Evolutionary conservation across 2,329 filamentous ascomycete species (phyloP).

Genomic region (Xylariaceae sp.): DNA sequence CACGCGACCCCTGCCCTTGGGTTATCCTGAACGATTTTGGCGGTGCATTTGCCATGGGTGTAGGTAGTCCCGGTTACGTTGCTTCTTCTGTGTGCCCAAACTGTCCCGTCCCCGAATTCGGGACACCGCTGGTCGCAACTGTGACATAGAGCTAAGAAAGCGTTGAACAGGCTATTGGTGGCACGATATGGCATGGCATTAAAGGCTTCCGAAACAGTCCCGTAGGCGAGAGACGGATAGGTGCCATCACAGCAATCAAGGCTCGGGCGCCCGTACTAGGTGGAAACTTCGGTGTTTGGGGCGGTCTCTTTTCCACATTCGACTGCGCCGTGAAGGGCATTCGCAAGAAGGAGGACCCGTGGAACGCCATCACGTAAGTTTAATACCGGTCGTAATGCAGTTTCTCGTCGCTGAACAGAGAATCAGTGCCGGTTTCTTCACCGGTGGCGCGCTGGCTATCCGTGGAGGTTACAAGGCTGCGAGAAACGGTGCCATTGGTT

Average conservation of each 20-base stretch:
- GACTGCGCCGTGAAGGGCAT: constrained; percentile 95
- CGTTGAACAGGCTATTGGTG: constrained; percentile 24
- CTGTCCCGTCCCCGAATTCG: too few relatives aligned
- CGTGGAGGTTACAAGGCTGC: constrained; percentile 88
- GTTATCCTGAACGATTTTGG: constrained; percentile 97
- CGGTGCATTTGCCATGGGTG: constrained; percentile 93
- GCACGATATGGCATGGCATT: constrained; percentile 29
- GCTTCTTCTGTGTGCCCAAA: too few relatives aligned
- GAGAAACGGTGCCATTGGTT: constrained; percentile 92
- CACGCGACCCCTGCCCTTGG: constrained; percentile 93
- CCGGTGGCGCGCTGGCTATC: constrained; percentile 84
- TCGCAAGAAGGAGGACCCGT: constrained; percentile 94
- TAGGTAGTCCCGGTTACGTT: constrained; percentile 43
- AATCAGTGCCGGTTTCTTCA: constrained; percentile 81
- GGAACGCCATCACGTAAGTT: constrained; percentile 73
- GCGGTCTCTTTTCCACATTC: constrained; percentile 90
- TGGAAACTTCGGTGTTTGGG: constrained; percentile 98
- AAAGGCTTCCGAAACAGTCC: constrained; percentile 90
- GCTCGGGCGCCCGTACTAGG: constrained; percentile 92
- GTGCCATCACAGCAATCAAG: constrained; percentile 95
- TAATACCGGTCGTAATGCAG: not conserved
- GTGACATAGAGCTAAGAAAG: constrained; percentile 1
- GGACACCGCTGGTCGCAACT: too few relatives aligned
- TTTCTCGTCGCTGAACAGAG: not conserved
- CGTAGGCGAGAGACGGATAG: constrained; percentile 91